Percentiles rank a stretch among this genome's conserved stretches.
phyloP scores from a whole-genome alignment of 352 stramenopile genomes.

The Elongisporangium senticosum region DNA sequence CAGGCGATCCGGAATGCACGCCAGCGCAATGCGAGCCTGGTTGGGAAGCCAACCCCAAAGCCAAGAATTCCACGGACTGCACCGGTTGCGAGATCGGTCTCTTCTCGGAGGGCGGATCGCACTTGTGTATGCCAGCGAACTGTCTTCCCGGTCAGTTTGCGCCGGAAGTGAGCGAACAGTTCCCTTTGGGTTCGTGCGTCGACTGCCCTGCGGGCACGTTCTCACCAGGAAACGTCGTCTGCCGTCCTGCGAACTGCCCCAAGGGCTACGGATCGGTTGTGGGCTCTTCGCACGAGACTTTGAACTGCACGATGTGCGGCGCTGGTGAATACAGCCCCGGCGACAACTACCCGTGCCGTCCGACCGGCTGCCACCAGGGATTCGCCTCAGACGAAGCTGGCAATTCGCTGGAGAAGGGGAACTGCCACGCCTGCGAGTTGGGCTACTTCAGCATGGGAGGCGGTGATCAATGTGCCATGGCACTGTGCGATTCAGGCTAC shows the following conservation, averaged over 20 bases:
- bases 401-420: constrained; percentile 37
- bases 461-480: constrained; percentile 24
- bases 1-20: constrained; percentile 15
- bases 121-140: constrained; percentile 26
- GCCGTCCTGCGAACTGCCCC: constrained; percentile 23
- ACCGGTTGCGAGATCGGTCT: constrained; percentile 33
- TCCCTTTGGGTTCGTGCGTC: constrained; percentile 12
- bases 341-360: constrained; percentile 40
- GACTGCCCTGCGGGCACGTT: constrained; percentile 31
- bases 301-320: constrained; percentile 37
- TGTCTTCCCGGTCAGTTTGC: constrained; percentile 26
- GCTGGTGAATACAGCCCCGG: constrained; percentile 33
- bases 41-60: constrained; percentile 29
- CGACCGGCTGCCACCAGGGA: constrained; percentile 23
- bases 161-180: constrained; percentile 16
- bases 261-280: constrained; percentile 32
- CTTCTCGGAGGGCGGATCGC: constrained; percentile 29
- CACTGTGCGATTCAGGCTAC: constrained; percentile 36
- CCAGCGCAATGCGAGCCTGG: constrained; percentile 28
- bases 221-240: constrained; percentile 30
- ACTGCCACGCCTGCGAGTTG: constrained; percentile 31
- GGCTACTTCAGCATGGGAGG: constrained; percentile 33
- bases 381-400: constrained; percentile 21
- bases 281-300: constrained; percentile 25
- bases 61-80: constrained; percentile 37